Evolutionary conservation across 225 moss, liverwort and hornwort genomes (phyloP), one percentile per base, ranked within the genome.

Genomic region (Pseudoscleropodium purum): DNA sequence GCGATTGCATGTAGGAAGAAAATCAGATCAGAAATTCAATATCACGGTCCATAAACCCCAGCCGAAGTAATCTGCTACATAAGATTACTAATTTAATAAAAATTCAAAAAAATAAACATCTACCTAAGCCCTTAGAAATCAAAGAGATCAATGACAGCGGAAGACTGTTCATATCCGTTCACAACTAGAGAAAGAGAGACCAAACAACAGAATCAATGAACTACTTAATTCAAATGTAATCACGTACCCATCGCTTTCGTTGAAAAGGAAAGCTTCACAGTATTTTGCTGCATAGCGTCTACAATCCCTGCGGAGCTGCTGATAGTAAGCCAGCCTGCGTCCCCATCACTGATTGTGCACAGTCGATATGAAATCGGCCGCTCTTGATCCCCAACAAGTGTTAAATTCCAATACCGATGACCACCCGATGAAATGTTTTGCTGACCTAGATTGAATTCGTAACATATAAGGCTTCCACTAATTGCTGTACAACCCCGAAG

Each of bases 351-450:
- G 73, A 96, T 96, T 75, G 96, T 96, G 85, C 94, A 93, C 90
- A 98, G 92, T n/a, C 91, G 92, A 89, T 96, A 96, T 61, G 93
- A 94, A 88, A 98, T 93, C 80, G 95, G 90, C 86, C 92, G 90
- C 84, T 94, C 87, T 83, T 95, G 88, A 93, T 96, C 96, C 63
- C 97, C 97, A 83, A 96, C 94, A 85, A 98, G 96, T 57, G 92
- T 98, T 88, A 98, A 88, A 89, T 95, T 96, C 97, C 97, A 98
- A 86, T 97, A 91, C 78, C 94, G 90, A 83, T 95, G 95, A 81
- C 97, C 97, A 90, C 97, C 96, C 26, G 97, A 96, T 89, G 97
- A 98, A 75, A 98, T 95, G 84, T 98, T 96, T 90, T 98, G 97
- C 88, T 98, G 97, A 80, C 97, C 97, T 72, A 96, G 88, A 90